These are phyloP conservation scores for Chalciporus sphaerocephalus DNA, from an alignment of 768 basidiomycete genomes.

Conservation along the genomic window DNA sequence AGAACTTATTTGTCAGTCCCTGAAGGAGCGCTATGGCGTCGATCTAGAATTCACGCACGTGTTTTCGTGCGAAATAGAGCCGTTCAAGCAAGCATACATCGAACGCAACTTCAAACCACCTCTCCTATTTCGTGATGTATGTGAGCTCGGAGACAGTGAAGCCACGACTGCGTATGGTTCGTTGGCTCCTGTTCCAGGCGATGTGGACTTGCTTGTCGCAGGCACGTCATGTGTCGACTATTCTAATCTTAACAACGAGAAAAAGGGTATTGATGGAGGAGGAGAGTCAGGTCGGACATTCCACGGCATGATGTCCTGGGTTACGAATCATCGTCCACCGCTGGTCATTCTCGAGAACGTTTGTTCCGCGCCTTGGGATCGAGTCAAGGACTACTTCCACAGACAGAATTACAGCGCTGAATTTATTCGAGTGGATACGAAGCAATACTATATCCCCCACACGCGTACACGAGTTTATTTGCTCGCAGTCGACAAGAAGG, in stretches of 20 bases:
- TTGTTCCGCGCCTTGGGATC: slow-evolving; percentile 81
- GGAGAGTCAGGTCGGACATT: slow-evolving; percentile 95
- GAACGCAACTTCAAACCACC: slow-evolving; percentile 95
- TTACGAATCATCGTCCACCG: slow-evolving; percentile 78
- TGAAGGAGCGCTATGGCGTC: slow-evolving; percentile 62
- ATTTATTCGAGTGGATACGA: slow-evolving; percentile 71
- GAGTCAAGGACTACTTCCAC: slow-evolving; percentile 73
- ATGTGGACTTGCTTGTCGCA: slow-evolving; percentile 86
- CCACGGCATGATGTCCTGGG: slow-evolving; percentile 92
- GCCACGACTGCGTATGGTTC: slow-evolving; percentile 93
- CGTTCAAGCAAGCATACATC: slow-evolving; percentile 96
- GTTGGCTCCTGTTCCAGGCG: slow-evolving; percentile 77
- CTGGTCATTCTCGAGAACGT: slow-evolving; percentile 96
- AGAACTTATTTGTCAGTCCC: slow-evolving; percentile 73
- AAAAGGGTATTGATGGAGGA: slow-evolving; percentile 82
- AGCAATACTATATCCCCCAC: slow-evolving; percentile 91
- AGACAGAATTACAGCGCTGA: slow-evolving; percentile 71
- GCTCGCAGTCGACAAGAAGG: slow-evolving; percentile 66
- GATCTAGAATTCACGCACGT: slow-evolving; percentile 81
- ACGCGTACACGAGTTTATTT: slow-evolving; percentile 90
- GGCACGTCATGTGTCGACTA: slow-evolving; percentile 98
- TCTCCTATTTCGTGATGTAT: slow-evolving; percentile 89
- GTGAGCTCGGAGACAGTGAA: slow-evolving; percentile 73
- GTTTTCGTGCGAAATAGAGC: slow-evolving; percentile 95
- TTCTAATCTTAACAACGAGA: slow-evolving; percentile 91